Evolutionary conservation across 2,329 filamentous ascomycete genomes (phyloP).

Genomic region (Hypoxylon sp.): DNA sequence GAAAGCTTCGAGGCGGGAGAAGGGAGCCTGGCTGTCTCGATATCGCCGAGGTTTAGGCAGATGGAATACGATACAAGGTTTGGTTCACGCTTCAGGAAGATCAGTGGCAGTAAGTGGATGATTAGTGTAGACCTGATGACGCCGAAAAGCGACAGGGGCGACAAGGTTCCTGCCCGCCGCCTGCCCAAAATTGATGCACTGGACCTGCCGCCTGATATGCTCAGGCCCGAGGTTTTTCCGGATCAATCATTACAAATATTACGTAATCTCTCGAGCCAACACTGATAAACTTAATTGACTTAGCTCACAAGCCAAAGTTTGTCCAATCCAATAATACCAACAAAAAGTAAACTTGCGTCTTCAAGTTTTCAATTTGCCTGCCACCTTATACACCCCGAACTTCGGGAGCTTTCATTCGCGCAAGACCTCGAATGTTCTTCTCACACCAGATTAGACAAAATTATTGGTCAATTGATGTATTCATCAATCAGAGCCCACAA

Average conservation of each 20-base stretch:
- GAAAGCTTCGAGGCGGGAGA: slow-evolving; percentile 9
- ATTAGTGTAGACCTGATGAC: slow-evolving; percentile 41
- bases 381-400: not conserved
- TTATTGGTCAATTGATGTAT: not conserved
- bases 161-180: slow-evolving; percentile 16
- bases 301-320: not conserved
- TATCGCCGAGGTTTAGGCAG: slow-evolving; percentile 31
- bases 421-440: not conserved
- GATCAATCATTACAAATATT: slow-evolving; percentile 19
- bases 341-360: not conserved
- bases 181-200: slow-evolving; percentile 27
- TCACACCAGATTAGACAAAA: not conserved
- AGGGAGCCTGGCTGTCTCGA: slow-evolving; percentile 18
- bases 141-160: slow-evolving; percentile 25
- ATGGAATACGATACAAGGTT: slow-evolving; percentile 16
- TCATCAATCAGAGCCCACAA: not conserved
- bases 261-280: not conserved
- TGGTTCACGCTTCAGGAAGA: slow-evolving; percentile 1
- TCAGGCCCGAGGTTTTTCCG: slow-evolving; percentile 28
- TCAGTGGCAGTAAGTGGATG: slow-evolving; percentile 13
- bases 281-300: not conserved
- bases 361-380: too few relatives aligned
- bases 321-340: slow-evolving; percentile 12
- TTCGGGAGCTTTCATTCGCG: not conserved
- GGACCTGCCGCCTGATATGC: slow-evolving; percentile 22